Evolutionary conservation across 2,329 filamentous ascomycete genomes (phyloP).

Genomic region (Pezicula carpinea): DNA sequence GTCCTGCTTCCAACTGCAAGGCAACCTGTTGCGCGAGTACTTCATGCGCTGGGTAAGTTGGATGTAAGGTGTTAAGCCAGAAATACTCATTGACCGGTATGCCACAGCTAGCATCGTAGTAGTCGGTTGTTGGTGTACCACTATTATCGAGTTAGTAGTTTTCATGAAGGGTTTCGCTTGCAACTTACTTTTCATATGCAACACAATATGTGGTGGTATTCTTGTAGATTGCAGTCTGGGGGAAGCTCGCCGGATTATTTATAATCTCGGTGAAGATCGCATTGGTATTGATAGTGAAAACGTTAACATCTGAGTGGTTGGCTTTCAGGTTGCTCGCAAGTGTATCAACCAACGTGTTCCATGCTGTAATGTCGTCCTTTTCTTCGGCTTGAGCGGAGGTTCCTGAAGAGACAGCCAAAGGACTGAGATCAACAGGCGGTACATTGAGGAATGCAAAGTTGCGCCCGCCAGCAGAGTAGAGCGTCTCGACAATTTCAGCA

Average conservation of each 20-base stretch:
- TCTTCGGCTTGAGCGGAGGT: constrained; percentile 28
- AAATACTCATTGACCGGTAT: constrained; percentile 58
- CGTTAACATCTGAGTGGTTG: constrained; percentile 36
- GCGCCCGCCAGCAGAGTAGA: constrained; percentile 49
- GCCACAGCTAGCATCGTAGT: constrained; percentile 40
- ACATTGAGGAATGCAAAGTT: constrained; percentile 58
- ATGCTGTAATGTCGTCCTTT: constrained; percentile 42
- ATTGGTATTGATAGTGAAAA: constrained; percentile 50
- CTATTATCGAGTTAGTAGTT: constrained; percentile 25
- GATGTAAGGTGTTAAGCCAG: constrained; percentile 60
- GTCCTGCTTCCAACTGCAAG: constrained; percentile 32
- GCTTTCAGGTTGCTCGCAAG: constrained; percentile 33
- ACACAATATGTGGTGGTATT: constrained; percentile 52
- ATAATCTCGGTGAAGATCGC: constrained; percentile 47
- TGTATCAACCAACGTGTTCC: constrained; percentile 41
- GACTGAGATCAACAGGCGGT: constrained; percentile 51
- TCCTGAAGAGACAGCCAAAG: constrained; percentile 39
- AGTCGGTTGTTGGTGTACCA: constrained; percentile 39
- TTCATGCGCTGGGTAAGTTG: constrained; percentile 59
- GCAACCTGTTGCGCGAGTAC: constrained; percentile 48
- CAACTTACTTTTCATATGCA: constrained; percentile 47
- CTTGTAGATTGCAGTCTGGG: constrained; percentile 46
- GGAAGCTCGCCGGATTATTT: constrained; percentile 43
- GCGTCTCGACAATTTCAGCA: constrained; percentile 33
- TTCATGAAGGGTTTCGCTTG: not conserved